Percentiles rank a stretch among this genome's conserved stretches.
Evolutionary conservation across 2,329 filamentous ascomycete species (phyloP).

Genomic region (Aspergillus puulaauensis): DNA sequence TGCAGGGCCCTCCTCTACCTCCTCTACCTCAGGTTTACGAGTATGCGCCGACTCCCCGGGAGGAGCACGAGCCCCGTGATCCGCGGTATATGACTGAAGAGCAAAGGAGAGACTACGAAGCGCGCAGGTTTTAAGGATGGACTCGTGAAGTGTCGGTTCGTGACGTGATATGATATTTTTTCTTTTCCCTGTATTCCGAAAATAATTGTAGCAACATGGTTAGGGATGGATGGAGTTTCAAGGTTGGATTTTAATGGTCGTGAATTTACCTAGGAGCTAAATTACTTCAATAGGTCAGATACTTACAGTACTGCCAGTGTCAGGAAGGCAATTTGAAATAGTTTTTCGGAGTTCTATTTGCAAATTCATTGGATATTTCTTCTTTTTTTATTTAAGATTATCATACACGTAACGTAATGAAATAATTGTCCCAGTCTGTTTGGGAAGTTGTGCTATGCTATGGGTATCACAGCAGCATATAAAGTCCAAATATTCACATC

Average conservation of each 20-base stretch:
- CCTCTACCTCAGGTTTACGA: neutral
- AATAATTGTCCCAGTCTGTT: neutral
- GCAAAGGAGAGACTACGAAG: neutral
- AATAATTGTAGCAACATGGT: neutral
- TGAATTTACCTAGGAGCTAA: neutral
- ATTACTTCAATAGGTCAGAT: neutral
- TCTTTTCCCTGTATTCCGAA: neutral
- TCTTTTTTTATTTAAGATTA: neutral
- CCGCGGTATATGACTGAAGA: constrained; percentile 1
- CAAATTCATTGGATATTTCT: neutral
- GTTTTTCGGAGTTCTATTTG: neutral
- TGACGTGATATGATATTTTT: constrained; percentile 3
- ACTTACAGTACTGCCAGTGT: neutral
- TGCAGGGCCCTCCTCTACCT: neutral
- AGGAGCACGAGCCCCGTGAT: neutral
- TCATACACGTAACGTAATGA: neutral
- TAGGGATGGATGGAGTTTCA: neutral
- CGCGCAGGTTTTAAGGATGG: neutral
- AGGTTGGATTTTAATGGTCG: neutral
- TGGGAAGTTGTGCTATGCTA: neutral
- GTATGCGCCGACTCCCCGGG: neutral
- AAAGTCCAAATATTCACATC: neutral
- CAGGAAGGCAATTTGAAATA: neutral
- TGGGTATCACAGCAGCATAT: constrained; percentile 1
- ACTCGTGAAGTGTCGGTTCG: neutral